Evolutionary conservation across 441 rosid genomes (phyloP), one percentile per base, ranked within the genome.

Genomic region (Mallotus japonicus): DNA sequence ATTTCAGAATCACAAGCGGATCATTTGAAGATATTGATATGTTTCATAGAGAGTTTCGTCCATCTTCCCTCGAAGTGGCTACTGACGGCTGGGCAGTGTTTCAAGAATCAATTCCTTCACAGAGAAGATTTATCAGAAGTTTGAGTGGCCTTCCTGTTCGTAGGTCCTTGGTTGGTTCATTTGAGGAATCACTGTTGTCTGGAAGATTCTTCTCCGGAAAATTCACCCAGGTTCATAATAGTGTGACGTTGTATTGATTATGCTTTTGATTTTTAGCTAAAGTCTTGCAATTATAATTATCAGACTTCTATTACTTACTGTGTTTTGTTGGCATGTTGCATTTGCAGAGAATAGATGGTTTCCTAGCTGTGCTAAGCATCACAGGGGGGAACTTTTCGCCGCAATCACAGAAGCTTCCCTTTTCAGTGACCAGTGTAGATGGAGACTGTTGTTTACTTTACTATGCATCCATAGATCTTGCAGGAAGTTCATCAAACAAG

Each of bases 81-180:
- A 67, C 81, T 75, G 83, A 81, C 50, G 46, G 73, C 77, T 83
- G 84, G 84, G 77, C 80, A 34, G 57, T 77, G 28, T 76, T 71
- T 65, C 86, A 72, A 74, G 93, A 87, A 68, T 72, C 89, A 62
- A 70, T 82, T 76, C 82, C 90, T 65, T 82, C 91, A 70, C 89
- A 84, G 66, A 80, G 90, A 73, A 86, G 86, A 75, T 87, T 83
- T 68, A 11, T 67, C 67, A 89, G 92, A 78, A 86, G 97, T 83
- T 86, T 91, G 80, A 87, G 92, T 79, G 89, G 94, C 71, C 89
- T 84, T 53, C 87, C 95, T 42, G 83, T 89, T 63, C 82, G 90
- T 79, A 87, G 97, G 83, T 89, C 99, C 74, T 79, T 95, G 87
- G 93, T 95, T 77, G 99, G 99, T 86, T 95, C 99, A 40, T 95